Conservation (phyloP, 129 eudicot species). For the Artemisia argyi region DNA sequence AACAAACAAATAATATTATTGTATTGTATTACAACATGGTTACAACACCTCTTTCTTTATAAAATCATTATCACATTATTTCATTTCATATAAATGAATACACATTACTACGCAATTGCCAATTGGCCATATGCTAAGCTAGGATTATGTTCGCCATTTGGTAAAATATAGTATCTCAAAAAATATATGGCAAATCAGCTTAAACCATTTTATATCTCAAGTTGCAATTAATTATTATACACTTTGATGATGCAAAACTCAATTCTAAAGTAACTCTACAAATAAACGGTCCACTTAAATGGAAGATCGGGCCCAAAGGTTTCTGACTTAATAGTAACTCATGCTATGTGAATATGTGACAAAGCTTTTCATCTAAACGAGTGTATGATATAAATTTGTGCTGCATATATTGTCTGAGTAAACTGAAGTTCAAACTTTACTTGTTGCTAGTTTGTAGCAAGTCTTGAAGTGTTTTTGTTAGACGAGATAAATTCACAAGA, state of each 20-base stretch:
- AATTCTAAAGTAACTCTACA: not conserved
- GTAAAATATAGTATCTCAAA: not conserved
- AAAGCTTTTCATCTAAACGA: no score
- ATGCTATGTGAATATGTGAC: no score
- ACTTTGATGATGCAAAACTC: not conserved
- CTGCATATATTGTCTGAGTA: no score
- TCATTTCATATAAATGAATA: not conserved
- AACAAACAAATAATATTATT: not conserved
- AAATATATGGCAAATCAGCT: not conserved
- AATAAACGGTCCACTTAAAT: no score
- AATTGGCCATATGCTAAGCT: constrained; percentile 9
- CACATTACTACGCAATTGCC: not conserved
- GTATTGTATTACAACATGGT: not conserved
- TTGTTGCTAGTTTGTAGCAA: no score
- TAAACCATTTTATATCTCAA: not conserved
- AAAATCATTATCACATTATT: not conserved
- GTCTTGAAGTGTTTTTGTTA: no score
- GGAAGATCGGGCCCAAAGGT: no score
- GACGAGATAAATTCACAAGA: no score
- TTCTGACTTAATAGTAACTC: no score
- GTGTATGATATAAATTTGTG: no score
- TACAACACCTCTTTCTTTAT: not conserved
- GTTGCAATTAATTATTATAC: not conserved
- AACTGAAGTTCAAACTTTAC: no score
- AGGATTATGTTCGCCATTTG: not conserved